These are phyloP conservation scores for Cercis canadensis DNA, from an alignment of 306 rosid species.

Conservation along the genomic window DNA sequence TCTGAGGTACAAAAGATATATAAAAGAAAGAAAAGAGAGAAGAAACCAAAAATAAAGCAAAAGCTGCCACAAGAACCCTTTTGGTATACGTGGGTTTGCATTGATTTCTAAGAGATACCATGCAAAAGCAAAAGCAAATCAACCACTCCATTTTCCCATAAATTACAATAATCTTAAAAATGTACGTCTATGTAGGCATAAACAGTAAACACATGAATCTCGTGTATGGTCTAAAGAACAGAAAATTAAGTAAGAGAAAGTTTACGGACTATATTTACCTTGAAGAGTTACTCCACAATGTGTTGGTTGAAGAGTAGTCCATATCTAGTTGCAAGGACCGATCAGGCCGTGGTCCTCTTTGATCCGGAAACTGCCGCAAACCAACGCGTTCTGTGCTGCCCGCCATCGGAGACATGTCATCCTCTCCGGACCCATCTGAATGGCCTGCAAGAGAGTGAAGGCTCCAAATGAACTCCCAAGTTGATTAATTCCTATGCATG, in stretches of 20 bases:
- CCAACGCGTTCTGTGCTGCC: conserved; percentile 41
- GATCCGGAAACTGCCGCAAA: conserved; percentile 52
- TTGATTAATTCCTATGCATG: background rate
- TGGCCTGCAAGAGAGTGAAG: conserved; percentile 54
- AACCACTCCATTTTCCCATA: conserved; percentile 28
- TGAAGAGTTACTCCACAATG: conserved; percentile 88
- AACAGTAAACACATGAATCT: background rate
- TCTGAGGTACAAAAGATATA: conserved; percentile 37
- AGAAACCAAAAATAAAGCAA: conserved; percentile 61
- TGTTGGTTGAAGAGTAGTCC: conserved; percentile 55
- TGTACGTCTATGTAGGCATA: conserved; percentile 22
- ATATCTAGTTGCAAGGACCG: conserved; percentile 55
- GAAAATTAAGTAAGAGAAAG: background rate
- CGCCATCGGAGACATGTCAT: conserved; percentile 64
- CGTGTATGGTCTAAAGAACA: background rate
- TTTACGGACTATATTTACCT: conserved; percentile 51
- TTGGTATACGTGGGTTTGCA: conserved; percentile 59
- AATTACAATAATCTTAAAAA: background rate
- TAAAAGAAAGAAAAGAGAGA: conserved; percentile 47
- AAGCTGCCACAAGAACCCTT: conserved; percentile 74
- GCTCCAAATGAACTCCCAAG: conserved; percentile 2
- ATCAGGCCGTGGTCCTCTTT: conserved; percentile 54
- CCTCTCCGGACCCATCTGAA: conserved; percentile 94
- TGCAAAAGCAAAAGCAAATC: conserved; percentile 62
- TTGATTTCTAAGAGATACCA: conserved; percentile 53